Conservation (phyloP, 106 monocot species). For the Gastrodia elata region DNA sequence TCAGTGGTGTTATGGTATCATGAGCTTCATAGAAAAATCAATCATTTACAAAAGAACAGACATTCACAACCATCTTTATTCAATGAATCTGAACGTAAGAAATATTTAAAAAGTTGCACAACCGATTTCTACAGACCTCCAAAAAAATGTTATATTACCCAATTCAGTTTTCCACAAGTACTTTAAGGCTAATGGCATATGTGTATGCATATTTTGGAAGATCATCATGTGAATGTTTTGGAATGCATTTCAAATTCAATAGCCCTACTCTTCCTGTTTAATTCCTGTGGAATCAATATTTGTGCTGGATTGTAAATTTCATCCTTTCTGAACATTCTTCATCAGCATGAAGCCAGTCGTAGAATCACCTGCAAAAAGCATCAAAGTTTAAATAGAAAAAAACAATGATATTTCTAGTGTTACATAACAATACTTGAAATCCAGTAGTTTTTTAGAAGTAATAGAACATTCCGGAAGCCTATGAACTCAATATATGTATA, state of each 20-base stretch:
- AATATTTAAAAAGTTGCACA: background rate
- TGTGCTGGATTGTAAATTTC: background rate
- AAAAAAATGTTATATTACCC: background rate
- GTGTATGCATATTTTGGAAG: background rate
- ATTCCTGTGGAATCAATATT: background rate
- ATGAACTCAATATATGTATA: background rate
- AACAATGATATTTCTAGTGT: background rate
- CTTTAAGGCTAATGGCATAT: background rate
- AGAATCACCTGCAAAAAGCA: background rate
- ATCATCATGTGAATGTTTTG: background rate
- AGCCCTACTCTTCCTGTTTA: background rate
- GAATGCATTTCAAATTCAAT: background rate
- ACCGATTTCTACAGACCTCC: background rate
- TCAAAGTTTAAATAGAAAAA: background rate
- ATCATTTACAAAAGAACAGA: background rate
- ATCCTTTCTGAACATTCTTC: background rate
- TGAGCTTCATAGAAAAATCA: background rate
- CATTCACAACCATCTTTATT: background rate
- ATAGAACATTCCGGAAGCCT: background rate
- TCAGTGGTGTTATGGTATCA: no score
- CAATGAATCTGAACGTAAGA: background rate
- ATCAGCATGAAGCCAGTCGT: background rate
- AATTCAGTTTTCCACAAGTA: background rate
- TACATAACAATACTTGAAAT: background rate
- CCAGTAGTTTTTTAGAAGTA: background rate